phyloP scores from a whole-genome alignment of 2,329 filamentous ascomycete species.

The Phoma sp. region DNA sequence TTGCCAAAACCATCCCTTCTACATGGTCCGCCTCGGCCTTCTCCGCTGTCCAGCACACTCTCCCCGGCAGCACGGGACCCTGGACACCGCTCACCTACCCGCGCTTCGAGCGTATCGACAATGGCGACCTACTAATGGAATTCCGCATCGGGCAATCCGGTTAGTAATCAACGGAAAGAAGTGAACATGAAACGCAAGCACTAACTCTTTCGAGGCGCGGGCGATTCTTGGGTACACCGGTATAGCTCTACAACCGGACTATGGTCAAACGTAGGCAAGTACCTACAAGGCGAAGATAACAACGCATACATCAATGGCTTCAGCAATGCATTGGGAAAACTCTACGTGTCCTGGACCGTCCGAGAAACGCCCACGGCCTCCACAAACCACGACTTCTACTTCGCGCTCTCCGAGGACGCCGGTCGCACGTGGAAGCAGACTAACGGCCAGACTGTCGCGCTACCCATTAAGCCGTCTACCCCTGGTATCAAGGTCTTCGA shows the following conservation, averaged over 20 bases:
- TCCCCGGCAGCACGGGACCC: slow-evolving; percentile 42
- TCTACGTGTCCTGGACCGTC: slow-evolving; percentile 61
- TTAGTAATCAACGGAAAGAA: too few relatives aligned
- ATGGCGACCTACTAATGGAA: slow-evolving; percentile 55
- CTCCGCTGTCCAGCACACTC: slow-evolving; percentile 36
- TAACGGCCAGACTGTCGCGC: slow-evolving; percentile 47
- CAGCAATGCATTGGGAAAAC: slow-evolving; percentile 43
- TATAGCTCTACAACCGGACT: slow-evolving; percentile 49
- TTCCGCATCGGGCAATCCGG: slow-evolving; percentile 62
- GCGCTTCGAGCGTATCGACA: slow-evolving; percentile 54
- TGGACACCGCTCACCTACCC: slow-evolving; percentile 58
- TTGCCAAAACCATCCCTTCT: slow-evolving; percentile 40
- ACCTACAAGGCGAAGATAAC: slow-evolving; percentile 55
- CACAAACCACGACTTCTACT: slow-evolving; percentile 61
- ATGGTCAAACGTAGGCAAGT: slow-evolving; percentile 54
- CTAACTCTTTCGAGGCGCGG: too few relatives aligned
- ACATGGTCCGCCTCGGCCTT: slow-evolving; percentile 40
- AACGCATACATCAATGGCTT: slow-evolving; percentile 63
- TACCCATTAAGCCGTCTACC: slow-evolving; percentile 52
- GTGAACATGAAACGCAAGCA: too few relatives aligned
- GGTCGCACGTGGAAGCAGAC: slow-evolving; percentile 56
- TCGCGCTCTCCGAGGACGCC: slow-evolving; percentile 57
- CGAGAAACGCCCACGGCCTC: slow-evolving; percentile 56
- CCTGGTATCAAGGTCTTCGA: slow-evolving; percentile 54
- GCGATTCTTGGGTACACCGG: slow-evolving; percentile 58